A percentile compares a stretch with the other conserved stretches of the same genome.
Conservation (phyloP, 768 basidiomycete species). For the Lactarius vividus region DNA sequence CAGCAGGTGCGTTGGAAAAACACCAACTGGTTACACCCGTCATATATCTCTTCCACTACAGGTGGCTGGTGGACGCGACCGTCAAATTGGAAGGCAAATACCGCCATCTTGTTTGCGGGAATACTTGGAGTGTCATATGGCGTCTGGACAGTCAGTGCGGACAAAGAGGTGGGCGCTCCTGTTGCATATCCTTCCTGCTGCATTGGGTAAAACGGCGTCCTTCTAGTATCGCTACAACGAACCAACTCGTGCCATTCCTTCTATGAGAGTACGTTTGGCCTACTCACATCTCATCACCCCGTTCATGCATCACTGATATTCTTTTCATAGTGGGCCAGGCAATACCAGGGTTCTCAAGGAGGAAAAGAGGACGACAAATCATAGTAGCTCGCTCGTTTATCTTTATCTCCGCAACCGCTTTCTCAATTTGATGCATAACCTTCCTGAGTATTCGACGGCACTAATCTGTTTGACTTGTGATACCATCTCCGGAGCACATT, state of each 20-base stretch:
- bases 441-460: not conserved
- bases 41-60: constrained; percentile 32
- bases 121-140: constrained; percentile 64
- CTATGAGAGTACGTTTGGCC: constrained; percentile 25
- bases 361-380: constrained; percentile 20
- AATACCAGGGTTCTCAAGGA: constrained; percentile 19
- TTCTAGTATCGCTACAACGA: constrained; percentile 24
- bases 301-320: not conserved
- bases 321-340: constrained; percentile 25
- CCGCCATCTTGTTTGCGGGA: constrained; percentile 66
- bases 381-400: constrained; percentile 11
- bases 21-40: not conserved
- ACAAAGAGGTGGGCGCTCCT: constrained; percentile 64
- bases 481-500: not conserved
- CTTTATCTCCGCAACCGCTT: not conserved
- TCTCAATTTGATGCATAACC: not conserved
- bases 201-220: not conserved
- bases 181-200: too few species aligned
- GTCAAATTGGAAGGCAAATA: constrained; percentile 86
- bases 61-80: constrained; percentile 97
- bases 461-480: not conserved
- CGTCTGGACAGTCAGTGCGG: constrained; percentile 71
- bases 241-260: constrained; percentile 26
- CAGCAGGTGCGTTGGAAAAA: constrained; percentile 61
- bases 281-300: not conserved